Percentiles rank a stretch among this genome's conserved stretches.
These are phyloP conservation scores for Phaseolus coccineus DNA, from an alignment of 331 rosid species.

Conservation along the genomic window DNA sequence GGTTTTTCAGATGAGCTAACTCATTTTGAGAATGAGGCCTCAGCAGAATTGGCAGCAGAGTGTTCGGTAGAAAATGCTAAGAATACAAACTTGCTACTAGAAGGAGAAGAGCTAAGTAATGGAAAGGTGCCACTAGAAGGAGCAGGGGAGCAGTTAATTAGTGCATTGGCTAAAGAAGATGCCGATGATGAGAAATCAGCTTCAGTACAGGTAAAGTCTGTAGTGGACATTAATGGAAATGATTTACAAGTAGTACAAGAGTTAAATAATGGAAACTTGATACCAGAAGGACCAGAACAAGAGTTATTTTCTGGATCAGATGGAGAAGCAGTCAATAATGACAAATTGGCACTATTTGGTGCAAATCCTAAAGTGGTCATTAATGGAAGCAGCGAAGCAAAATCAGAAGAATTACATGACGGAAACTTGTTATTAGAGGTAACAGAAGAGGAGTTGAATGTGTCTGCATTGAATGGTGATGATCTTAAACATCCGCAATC, in stretches of 20 bases:
- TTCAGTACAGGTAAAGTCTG: slow-evolving; percentile 43
- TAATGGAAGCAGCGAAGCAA: slow-evolving; percentile 38
- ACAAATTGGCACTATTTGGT: slow-evolving; percentile 38
- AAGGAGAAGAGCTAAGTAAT: slow-evolving; percentile 39
- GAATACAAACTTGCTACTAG: slow-evolving; percentile 36
- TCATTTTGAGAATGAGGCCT: slow-evolving; percentile 40
- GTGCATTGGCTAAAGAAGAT: slow-evolving; percentile 41
- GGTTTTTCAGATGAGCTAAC: slow-evolving; percentile 52
- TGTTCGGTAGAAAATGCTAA: slow-evolving; percentile 37
- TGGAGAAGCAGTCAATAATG: slow-evolving; percentile 49
- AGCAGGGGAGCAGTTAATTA: slow-evolving; percentile 26
- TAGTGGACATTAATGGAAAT: slow-evolving; percentile 39
- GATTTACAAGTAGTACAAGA: slow-evolving; percentile 32
- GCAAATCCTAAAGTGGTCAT: slow-evolving; percentile 42
- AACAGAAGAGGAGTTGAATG: slow-evolving; percentile 23
- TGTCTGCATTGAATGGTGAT: slow-evolving; percentile 37
- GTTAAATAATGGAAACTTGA: slow-evolving; percentile 36
- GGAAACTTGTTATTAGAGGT: slow-evolving; percentile 28
- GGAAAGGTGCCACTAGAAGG: slow-evolving; percentile 29
- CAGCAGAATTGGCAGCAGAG: slow-evolving; percentile 36
- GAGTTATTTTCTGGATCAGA: slow-evolving; percentile 22
- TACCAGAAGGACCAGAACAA: slow-evolving; percentile 18
- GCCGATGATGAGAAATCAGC: slow-evolving; percentile 47
- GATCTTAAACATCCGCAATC: slow-evolving; percentile 43
- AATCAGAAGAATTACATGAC: slow-evolving; percentile 20